Conservation (phyloP, 1,284 basidiomycete species). For the Rhodotorula sp. region DNA sequence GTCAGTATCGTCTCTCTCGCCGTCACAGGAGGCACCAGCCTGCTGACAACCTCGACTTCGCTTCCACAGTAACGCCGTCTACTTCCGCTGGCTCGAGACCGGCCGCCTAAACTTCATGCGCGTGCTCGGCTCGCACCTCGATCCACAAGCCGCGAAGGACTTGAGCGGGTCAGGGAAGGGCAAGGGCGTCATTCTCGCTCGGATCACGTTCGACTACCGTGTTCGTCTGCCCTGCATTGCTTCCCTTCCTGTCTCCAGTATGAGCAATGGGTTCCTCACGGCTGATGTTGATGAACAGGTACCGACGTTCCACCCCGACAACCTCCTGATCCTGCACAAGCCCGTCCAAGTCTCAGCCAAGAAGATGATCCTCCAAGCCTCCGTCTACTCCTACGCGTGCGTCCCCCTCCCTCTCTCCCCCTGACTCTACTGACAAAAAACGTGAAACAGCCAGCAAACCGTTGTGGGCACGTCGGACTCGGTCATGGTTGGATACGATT, state of each 20-base stretch:
- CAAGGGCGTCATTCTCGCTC: constrained; percentile 30
- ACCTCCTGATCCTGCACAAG: constrained; percentile 26
- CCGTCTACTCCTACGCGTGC: constrained; percentile 29
- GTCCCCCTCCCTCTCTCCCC: not conserved
- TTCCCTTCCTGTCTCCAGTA: too few relatives aligned
- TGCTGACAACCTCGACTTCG: too few relatives aligned
- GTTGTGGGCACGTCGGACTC: constrained; percentile 23
- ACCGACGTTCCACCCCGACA: constrained; percentile 30
- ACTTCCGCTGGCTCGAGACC: constrained; percentile 30
- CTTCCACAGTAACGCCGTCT: constrained; percentile 22
- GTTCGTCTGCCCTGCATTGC: constrained; percentile 4
- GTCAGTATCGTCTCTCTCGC: not conserved
- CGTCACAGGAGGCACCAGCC: not conserved
- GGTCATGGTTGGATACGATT: constrained; percentile 29
- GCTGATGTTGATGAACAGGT: not conserved
- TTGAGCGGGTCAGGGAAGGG: constrained; percentile 25
- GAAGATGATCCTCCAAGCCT: constrained; percentile 24
- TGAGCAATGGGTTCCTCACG: not conserved
- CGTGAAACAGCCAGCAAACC: constrained; percentile 14
- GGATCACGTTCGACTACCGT: constrained; percentile 22
- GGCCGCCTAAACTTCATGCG: constrained; percentile 25
- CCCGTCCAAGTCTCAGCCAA: not conserved
- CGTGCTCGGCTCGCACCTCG: not conserved
- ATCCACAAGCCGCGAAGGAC: constrained; percentile 2
- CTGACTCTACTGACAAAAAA: not conserved